These are phyloP conservation scores for Zygotorulaspora chibaensis DNA, from an alignment of 805 yeast genomes.

Conservation along the genomic window DNA sequence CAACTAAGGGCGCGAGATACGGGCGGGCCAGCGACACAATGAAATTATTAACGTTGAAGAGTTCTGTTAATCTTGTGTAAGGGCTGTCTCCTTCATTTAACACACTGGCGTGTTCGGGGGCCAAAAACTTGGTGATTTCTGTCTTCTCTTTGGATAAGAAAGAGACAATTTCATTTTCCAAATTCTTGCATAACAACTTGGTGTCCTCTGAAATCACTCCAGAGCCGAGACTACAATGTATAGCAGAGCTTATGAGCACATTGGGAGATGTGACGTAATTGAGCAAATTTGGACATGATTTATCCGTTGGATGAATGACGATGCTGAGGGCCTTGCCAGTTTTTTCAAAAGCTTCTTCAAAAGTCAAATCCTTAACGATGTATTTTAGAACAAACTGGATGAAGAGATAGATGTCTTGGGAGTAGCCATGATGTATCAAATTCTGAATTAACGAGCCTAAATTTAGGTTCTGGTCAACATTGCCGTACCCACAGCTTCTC, in stretches of 20 bases:
- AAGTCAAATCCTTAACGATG: slow-evolving; percentile 77
- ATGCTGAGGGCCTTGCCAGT: slow-evolving; percentile 80
- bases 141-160: slow-evolving; percentile 42
- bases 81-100: slow-evolving; percentile 54
- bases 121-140: slow-evolving; percentile 31
- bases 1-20: slow-evolving; percentile 82
- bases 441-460: slow-evolving; percentile 68
- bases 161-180: slow-evolving; percentile 58
- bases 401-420: slow-evolving; percentile 78
- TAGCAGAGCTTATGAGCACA: slow-evolving; percentile 84
- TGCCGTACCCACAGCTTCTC: slow-evolving; percentile 46
- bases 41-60: slow-evolving; percentile 92
- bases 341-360: slow-evolving; percentile 83
- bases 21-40: slow-evolving; percentile 90
- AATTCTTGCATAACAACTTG: slow-evolving; percentile 53
- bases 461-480: slow-evolving; percentile 34
- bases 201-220: slow-evolving; percentile 58
- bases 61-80: slow-evolving; percentile 81
- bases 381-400: slow-evolving; percentile 66
- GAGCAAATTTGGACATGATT: slow-evolving; percentile 61
- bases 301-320: slow-evolving; percentile 69
- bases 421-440: slow-evolving; percentile 72
- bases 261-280: slow-evolving; percentile 94
- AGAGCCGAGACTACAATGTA: slow-evolving; percentile 76
- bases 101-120: slow-evolving; percentile 46